Base-by-base conservation (phyloP, 768 basidiomycete genomes). In the Astraeus odoratus region DNA sequence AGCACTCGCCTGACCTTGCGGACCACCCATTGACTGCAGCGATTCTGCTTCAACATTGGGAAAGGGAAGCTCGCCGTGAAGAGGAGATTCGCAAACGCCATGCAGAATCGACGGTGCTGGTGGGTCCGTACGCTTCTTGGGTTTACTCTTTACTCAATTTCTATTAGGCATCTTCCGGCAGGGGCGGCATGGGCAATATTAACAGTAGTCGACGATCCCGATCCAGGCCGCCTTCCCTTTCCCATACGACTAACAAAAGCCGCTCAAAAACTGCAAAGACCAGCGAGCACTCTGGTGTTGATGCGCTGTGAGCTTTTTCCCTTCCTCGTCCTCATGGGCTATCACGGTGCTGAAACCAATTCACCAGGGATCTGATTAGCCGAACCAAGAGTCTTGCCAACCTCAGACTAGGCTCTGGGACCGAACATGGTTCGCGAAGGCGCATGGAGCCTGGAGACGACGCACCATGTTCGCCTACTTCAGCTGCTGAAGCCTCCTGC, bases 181-280 rank as follows among this genome's bases (percentile, higher is more conserved):
- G 60, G 9, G 59, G 59, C 3, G 59, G 59, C 3, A 51, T 50
- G 2, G 59, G 59, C 12, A 61, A 61, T n/a, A 61, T 61, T 42
- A 51, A 44, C 4, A 36, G 48, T 22, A 50, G 33, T 25, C 48
- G 42, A 9, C 51, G 50, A 9, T 47, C 41, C 8, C 36, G 25
- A 10, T 51, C 52, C 1, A 55, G 44, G 1, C 9, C 27, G 5
- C 0, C 25, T 2, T n/a, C 48, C n/a, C n/a, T n/a, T 16, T 35
- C 34, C 34, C 3, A 7, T 39, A 15, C 23, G 22, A 23, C 4
- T 13, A 10, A 23, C 2, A 61, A 57, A 40, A 49, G 51, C 6
- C 50, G 53, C 31, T 33, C 38, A 10, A 46, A 19, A 22, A 3
- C 37, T 15, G 15, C 37, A 13, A 31, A 3, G 4, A n/a, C 12